Conservation (phyloP, 192 early-diverging fungal species). For the Geranomyces michiganensis region DNA sequence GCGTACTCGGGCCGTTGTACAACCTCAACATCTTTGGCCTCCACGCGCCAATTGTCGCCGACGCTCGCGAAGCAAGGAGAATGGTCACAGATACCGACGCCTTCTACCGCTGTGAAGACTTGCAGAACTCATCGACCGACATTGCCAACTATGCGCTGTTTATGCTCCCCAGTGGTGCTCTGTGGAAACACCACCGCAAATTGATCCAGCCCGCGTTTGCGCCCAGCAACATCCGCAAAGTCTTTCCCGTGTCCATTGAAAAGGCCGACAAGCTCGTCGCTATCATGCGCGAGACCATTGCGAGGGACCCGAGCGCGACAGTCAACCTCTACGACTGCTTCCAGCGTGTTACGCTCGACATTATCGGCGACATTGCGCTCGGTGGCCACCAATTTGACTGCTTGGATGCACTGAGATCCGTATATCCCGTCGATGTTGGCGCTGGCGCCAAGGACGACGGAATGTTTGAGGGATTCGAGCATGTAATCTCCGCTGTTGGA, state of each 20-base stretch:
- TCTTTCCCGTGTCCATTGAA: neutral
- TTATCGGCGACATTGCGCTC: conserved; percentile 20
- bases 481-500: neutral
- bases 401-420: neutral
- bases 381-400: conserved; percentile 13
- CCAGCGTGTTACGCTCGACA: conserved; percentile 14
- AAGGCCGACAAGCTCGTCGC: conserved; percentile 4
- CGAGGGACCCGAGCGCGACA: neutral
- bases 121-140: neutral
- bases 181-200: conserved; percentile 57
- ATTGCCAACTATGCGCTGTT: conserved; percentile 43
- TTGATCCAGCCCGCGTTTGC: conserved; percentile 56
- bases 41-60: neutral
- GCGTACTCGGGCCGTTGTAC: neutral
- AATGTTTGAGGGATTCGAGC: conserved; percentile 11
- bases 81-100: conserved; percentile 28
- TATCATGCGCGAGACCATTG: neutral
- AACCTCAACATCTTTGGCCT: conserved; percentile 11
- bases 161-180: conserved; percentile 34
- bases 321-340: conserved; percentile 1
- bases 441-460: neutral
- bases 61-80: conserved; percentile 12
- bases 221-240: conserved; percentile 44
- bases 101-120: conserved; percentile 17
- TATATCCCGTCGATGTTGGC: neutral